phyloP scores from a whole-genome alignment of 1,139 yeast genomes.

The Saccharomycopsis crataegensis region DNA sequence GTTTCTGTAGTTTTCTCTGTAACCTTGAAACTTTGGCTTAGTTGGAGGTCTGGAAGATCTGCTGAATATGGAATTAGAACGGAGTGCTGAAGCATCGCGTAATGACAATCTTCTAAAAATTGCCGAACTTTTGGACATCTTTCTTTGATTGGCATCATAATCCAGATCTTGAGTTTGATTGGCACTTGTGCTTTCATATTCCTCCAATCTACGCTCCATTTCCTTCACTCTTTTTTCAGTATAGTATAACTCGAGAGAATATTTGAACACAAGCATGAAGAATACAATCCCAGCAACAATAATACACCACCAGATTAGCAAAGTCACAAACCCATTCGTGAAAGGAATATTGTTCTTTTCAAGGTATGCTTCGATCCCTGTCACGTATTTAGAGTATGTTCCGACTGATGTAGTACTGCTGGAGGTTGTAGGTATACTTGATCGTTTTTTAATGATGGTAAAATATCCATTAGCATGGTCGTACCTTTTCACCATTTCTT shows the following conservation, averaged over 20 bases:
- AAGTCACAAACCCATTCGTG: constrained; percentile 29
- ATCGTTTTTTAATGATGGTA: constrained; percentile 6
- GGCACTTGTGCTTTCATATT: constrained; percentile 7
- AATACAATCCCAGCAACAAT: constrained; percentile 24
- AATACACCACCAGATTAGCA: constrained; percentile 28
- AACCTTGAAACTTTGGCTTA: constrained; percentile 22
- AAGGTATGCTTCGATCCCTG: constrained; percentile 27
- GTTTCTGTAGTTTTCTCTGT: constrained; percentile 24
- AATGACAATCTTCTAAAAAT: neutral
- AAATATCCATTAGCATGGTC: neutral
- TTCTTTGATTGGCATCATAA: neutral
- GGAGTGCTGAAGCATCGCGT: neutral
- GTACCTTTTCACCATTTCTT: constrained; percentile 1
- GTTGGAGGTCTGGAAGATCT: constrained; percentile 7
- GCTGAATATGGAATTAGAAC: neutral
- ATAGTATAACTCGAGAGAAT: constrained; percentile 24
- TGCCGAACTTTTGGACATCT: neutral
- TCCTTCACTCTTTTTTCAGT: constrained; percentile 12
- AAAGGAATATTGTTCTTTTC: constrained; percentile 28
- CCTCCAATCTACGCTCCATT: constrained; percentile 10
- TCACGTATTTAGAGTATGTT: constrained; percentile 23
- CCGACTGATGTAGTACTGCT: neutral
- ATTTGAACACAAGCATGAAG: constrained; percentile 23
- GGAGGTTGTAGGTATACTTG: constrained; percentile 1
- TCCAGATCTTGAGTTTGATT: neutral